Evolutionary conservation across 805 yeast species (phyloP).

Genomic region (Metschnikowia dekortorum): DNA sequence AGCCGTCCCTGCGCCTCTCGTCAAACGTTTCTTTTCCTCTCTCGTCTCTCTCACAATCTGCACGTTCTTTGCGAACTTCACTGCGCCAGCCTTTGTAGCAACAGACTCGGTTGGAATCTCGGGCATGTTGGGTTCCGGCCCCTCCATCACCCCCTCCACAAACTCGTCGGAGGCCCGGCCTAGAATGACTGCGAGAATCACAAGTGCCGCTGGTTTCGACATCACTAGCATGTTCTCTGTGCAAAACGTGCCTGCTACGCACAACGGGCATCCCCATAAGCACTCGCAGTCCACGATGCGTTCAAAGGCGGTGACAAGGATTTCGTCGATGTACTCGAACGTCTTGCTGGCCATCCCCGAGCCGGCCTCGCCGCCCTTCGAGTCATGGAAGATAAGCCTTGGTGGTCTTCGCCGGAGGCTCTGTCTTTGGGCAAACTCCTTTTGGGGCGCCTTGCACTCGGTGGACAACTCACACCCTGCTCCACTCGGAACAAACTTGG

Average conservation of each 20-base stretch:
- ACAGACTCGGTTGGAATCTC: conserved; percentile 64
- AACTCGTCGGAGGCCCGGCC: conserved; percentile 48
- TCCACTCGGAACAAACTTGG: conserved; percentile 24
- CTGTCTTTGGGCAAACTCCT: conserved; percentile 80
- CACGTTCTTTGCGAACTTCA: conserved; percentile 60
- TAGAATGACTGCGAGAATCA: conserved; percentile 59
- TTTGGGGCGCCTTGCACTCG: conserved; percentile 97
- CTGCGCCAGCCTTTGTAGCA: conserved; percentile 48
- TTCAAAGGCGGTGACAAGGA: conserved; percentile 55
- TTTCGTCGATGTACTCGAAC: conserved; percentile 68
- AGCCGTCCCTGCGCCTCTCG: too few species aligned
- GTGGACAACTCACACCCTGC: conserved; percentile 66
- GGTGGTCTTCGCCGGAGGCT: conserved; percentile 79
- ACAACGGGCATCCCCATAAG: conserved; percentile 77
- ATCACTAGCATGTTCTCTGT: conserved; percentile 76
- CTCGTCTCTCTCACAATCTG: conserved; percentile 24
- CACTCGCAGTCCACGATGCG: conserved; percentile 63
- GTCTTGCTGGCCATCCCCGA: conserved; percentile 78
- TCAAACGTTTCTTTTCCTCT: not conserved
- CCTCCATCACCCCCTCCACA: conserved; percentile 48
- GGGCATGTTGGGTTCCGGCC: conserved; percentile 78
- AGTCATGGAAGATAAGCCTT: conserved; percentile 76
- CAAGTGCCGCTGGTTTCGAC: conserved; percentile 79
- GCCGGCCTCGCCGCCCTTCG: conserved; percentile 75
- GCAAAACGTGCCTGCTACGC: conserved; percentile 82